These are phyloP conservation scores for Aspergillus pseudoterreus DNA, from an alignment of 2,329 filamentous ascomycete genomes.

Conservation along the genomic window DNA sequence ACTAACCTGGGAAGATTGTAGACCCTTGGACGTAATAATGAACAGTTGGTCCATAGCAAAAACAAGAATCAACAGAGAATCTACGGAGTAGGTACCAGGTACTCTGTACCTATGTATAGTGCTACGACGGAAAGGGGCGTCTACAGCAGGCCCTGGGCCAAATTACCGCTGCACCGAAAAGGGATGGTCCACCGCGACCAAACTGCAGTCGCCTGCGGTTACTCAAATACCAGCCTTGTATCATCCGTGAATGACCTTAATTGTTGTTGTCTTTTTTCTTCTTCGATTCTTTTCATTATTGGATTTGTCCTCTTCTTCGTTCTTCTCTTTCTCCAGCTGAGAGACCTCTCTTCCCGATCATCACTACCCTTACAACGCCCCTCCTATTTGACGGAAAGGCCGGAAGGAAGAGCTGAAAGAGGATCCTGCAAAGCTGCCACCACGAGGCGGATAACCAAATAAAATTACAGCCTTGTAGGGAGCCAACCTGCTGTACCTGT, in stretches of 20 bases:
- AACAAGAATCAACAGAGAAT: not conserved
- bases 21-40: too few relatives aligned
- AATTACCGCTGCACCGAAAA: constrained; percentile 5
- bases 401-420: too few relatives aligned
- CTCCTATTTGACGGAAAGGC: not conserved
- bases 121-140: too few relatives aligned
- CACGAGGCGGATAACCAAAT: constrained; percentile 7
- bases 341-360: not conserved
- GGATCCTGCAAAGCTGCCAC: not conserved
- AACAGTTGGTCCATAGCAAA: too few relatives aligned
- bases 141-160: too few relatives aligned
- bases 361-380: not conserved
- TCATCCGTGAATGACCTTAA: constrained; percentile 13
- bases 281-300: constrained; percentile 7
- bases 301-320: constrained; percentile 3
- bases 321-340: constrained; percentile 10
- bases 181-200: constrained; percentile 15
- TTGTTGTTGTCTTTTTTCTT: constrained; percentile 3
- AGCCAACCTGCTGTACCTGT: not conserved
- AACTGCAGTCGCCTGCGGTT: constrained; percentile 16
- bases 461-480: constrained; percentile 16
- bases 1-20: too few relatives aligned
- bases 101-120: not conserved
- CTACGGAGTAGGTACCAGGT: not conserved
- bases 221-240: constrained; percentile 20